Conservation (phyloP, 2,329 filamentous ascomycete species). For the Pleurostoma richardsiae region DNA sequence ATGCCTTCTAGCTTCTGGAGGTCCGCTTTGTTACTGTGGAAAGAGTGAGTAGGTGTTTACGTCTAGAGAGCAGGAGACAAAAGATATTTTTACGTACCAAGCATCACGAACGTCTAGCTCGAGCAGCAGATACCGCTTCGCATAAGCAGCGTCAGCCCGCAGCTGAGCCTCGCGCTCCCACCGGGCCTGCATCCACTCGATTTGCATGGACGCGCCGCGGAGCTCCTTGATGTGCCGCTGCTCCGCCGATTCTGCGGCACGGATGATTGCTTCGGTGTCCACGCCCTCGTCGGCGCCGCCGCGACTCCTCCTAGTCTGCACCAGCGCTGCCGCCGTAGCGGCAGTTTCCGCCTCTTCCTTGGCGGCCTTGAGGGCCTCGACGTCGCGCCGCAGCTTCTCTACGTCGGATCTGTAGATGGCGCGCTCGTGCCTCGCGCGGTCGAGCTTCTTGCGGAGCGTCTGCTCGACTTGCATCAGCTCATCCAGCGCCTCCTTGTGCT, state of each 20-base stretch:
- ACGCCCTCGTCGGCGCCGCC: conserved; percentile 31
- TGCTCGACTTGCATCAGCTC: conserved; percentile 50
- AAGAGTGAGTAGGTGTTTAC: conserved; percentile 1
- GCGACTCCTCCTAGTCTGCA: conserved; percentile 10
- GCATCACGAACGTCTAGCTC: conserved; percentile 80
- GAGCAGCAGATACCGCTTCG: conserved; percentile 77
- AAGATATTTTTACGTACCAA: conserved; percentile 62
- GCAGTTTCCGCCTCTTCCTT: conserved; percentile 29
- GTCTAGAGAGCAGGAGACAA: background rate
- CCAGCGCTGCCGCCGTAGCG: conserved; percentile 12
- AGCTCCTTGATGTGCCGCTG: conserved; percentile 70
- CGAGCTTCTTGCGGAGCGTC: conserved; percentile 61
- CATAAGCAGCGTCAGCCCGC: conserved; percentile 74
- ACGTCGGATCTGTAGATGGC: conserved; percentile 48
- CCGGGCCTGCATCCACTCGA: conserved; percentile 81
- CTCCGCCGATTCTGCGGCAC: conserved; percentile 57
- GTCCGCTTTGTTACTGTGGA: conserved; percentile 80
- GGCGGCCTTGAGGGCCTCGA: conserved; percentile 37
- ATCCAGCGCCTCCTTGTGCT: conserved; percentile 63
- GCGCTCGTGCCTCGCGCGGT: conserved; percentile 63
- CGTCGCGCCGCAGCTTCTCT: conserved; percentile 49
- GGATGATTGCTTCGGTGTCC: conserved; percentile 54
- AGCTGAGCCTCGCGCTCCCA: conserved; percentile 77
- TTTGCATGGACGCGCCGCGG: conserved; percentile 79
- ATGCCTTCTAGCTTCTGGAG: conserved; percentile 81